Base-by-base conservation (phyloP, 1,284 basidiomycete species). In the Sphaerobolus stellatus region DNA sequence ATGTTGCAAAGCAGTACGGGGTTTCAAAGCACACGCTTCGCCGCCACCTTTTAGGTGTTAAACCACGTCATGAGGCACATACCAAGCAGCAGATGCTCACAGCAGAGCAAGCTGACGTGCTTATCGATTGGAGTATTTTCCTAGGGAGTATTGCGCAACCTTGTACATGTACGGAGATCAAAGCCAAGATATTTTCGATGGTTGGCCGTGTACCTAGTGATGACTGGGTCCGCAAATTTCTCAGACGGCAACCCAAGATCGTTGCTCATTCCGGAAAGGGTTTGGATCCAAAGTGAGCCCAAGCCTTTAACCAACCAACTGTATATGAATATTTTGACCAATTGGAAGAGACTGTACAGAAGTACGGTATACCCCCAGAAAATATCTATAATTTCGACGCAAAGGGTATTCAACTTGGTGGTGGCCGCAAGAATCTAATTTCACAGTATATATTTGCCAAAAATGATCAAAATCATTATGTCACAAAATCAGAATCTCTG, bases 391-490 rank as follows among this genome's bases (percentile, higher is more conserved):
- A 66, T 8, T 65, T 70, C 64, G 74, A 77, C 59, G 69, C 76
- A 59, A 76, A 74, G 50, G 72, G 74, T 0, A 59, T 73, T 27
- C 71, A 72, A 53, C 60, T 72, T 5, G 69, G 71, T 7, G 57
- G 61, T 24, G 62, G 69, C 5, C 18, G 54, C 22, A 56, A 54
- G 41, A 29, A 33, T n/a, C 20, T 22, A 4, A 33, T 29, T 11
- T 13, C 29, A 4, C 54, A 59, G 29, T 61, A 54, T 33, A 36
- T 61, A 22, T 49, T 54, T 25, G 38, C 36, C 3, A 64, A 59
- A 8, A 51, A 56, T 6, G 49, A 59, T 1, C 62, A 62, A 28
- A 61, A 66, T 31, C 57, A 61, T 1, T 48, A 48, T 25, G 7
- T 9, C 11, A 25, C 22, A 11, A 14, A 20, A 13, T 11, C 11